phyloP scores from a whole-genome alignment of 2,329 filamentous ascomycete species.

The Trichoderma sp. region DNA sequence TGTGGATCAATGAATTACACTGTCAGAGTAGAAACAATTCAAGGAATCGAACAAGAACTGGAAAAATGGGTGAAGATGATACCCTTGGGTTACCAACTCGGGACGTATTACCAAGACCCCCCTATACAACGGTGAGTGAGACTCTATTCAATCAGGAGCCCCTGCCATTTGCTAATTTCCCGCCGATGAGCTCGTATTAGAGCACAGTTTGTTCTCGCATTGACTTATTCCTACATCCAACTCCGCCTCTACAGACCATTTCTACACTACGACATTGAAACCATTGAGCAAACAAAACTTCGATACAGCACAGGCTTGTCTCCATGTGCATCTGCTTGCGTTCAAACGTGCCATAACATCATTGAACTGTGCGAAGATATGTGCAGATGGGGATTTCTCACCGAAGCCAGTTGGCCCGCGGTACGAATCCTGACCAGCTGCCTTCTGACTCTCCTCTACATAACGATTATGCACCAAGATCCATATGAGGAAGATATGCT shows the following conservation, averaged over 20 bases:
- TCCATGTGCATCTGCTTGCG: neutral
- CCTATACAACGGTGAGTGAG: neutral
- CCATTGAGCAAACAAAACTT: neutral
- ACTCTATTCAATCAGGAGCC: neutral
- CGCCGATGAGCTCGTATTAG: neutral
- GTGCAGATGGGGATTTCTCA: neutral
- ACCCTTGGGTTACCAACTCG: neutral
- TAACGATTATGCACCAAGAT: neutral
- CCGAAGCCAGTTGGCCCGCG: neutral
- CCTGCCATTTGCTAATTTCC: neutral
- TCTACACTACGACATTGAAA: neutral
- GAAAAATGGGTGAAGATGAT: neutral
- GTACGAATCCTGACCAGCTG: neutral
- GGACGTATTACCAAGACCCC: neutral
- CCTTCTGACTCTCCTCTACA: neutral
- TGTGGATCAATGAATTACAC: neutral
- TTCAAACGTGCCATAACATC: neutral
- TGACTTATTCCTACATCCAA: neutral
- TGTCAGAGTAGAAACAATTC: neutral
- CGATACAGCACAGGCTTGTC: neutral
- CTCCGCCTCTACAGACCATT: conserved; percentile 1
- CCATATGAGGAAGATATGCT: neutral
- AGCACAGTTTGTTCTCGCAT: neutral
- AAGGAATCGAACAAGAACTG: neutral
- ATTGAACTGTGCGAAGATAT: conserved; percentile 1